Base-by-base conservation (phyloP, 208 protist genomes). In the Trypanosoma rangeli region DNA sequence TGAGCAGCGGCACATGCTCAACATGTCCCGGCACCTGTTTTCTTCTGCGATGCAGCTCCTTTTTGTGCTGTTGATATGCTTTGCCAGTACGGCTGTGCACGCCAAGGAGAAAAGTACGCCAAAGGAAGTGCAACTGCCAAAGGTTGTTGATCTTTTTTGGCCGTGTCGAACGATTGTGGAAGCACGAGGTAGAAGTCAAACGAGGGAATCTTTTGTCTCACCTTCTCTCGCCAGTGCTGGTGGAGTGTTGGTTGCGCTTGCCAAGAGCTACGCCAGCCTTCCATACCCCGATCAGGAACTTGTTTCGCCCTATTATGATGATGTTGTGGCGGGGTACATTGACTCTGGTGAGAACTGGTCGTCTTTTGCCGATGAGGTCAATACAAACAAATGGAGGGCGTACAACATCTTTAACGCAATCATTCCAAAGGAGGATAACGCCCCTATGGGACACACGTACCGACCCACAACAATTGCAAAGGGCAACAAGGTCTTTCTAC, bases 401-500 rank as follows among this genome's bases (percentile, higher is more conserved):
- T 18, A 46, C 42, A 46, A 1, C 42, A 9, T 46, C 13, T 18
- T 46, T 46, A 9, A 1, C 15, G 1, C 8, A 46, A 46, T 9
- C 13, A 18, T 3, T 16, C 1, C 5, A 5, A 5, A 10, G 12
- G 42, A 18, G 8, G 15, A 46, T 46, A 4, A 10, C 10, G n/a
- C n/a, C n/a, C 33, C 4, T 37, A 9, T 46, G 42, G 42, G 42
- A 1, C 13, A 3, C 13, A 3, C 15, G 8, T 46, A 18, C 12
- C 12, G 53, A 33, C 50, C 54, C 52, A 70, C 64, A 12, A 55
- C 49, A 12, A 31, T 61, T 18, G 37, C 60, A 28, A 70, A 70
- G 55, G 54, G 24, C n/a, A 70, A 63, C 44, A 70, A 57, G 55
- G 50, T 70, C 5, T 70, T 56, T 53, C 33, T 63, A 22, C 66